Conservation (phyloP, 768 basidiomycete genomes). For the Lenzites betulinus region DNA sequence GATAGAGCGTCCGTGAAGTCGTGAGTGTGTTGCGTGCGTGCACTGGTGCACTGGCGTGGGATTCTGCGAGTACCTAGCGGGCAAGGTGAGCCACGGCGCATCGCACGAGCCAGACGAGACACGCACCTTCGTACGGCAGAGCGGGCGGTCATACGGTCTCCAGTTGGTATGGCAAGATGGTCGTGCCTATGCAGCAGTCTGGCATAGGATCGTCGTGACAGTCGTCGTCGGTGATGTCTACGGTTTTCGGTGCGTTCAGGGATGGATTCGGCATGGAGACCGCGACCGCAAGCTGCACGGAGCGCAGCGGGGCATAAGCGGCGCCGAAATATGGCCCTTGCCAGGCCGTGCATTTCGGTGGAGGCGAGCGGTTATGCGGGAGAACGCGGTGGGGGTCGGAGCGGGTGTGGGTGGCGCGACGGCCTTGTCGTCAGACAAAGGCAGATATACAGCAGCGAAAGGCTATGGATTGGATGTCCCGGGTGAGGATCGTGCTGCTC, state of each 20-base stretch:
- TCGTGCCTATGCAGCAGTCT: slow-evolving; percentile 23
- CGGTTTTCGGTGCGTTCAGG: neutral
- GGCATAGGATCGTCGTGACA: slow-evolving; percentile 3
- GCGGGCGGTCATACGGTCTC: neutral
- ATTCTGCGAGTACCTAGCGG: too few species aligned
- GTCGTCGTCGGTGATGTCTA: neutral
- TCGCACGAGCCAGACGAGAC: neutral
- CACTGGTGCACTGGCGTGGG: too few species aligned
- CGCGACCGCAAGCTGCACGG: slow-evolving; percentile 20
- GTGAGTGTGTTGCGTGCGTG: too few species aligned
- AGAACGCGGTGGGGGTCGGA: neutral
- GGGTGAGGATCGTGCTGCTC: neutral
- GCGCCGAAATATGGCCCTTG: neutral
- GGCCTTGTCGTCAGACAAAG: neutral
- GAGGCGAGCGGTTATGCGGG: neutral
- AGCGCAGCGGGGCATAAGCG: neutral
- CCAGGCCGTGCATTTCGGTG: neutral
- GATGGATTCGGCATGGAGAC: slow-evolving; percentile 21
- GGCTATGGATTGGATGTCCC: slow-evolving; percentile 1
- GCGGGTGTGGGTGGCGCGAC: neutral
- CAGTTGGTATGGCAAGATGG: slow-evolving; percentile 3
- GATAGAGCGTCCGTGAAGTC: too few species aligned
- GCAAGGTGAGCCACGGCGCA: neutral
- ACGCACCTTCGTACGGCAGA: neutral
- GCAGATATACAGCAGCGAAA: slow-evolving; percentile 13